phyloP scores from a whole-genome alignment of 1,139 yeast genomes.

The Magnusiomyces fungicola region DNA sequence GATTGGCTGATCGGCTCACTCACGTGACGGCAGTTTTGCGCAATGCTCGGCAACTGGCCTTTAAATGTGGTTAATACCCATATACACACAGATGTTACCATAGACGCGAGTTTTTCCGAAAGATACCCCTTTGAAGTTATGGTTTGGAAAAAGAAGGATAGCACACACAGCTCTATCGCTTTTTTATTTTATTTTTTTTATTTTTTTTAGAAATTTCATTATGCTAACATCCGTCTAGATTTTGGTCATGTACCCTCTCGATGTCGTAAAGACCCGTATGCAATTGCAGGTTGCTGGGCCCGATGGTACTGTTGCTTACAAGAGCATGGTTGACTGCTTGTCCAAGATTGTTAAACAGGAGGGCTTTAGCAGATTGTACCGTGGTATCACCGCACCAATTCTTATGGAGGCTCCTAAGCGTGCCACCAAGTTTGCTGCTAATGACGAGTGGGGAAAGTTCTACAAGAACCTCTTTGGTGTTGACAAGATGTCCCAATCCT shows the following conservation, averaged over 20 bases:
- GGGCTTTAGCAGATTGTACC: slow-evolving; percentile 74
- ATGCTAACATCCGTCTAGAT: no score
- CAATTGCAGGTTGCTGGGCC: slow-evolving; percentile 62
- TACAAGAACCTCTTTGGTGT: slow-evolving; percentile 70
- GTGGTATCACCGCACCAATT: slow-evolving; percentile 93
- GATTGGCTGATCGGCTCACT: no score
- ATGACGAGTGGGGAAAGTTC: slow-evolving; percentile 91
- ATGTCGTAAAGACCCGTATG: slow-evolving; percentile 95
- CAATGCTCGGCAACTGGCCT: no score
- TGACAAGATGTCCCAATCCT: slow-evolving; percentile 63
- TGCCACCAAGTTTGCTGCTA: slow-evolving; percentile 97
- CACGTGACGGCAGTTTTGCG: no score
- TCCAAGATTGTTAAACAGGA: slow-evolving; percentile 77
- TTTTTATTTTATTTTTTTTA: no score
- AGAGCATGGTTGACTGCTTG: slow-evolving; percentile 78
- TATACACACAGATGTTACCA: no score
- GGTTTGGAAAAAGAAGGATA: no score
- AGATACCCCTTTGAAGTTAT: no score
- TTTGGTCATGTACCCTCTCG: slow-evolving; percentile 95
- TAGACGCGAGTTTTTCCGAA: no score
- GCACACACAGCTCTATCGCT: no score
- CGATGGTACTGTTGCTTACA: slow-evolving; percentile 56
- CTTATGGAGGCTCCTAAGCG: slow-evolving; percentile 98
- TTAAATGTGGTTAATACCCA: no score
- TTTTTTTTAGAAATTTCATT: no score